Conservation (phyloP, 1,284 basidiomycete genomes). For the Porogramme epimiltina region DNA sequence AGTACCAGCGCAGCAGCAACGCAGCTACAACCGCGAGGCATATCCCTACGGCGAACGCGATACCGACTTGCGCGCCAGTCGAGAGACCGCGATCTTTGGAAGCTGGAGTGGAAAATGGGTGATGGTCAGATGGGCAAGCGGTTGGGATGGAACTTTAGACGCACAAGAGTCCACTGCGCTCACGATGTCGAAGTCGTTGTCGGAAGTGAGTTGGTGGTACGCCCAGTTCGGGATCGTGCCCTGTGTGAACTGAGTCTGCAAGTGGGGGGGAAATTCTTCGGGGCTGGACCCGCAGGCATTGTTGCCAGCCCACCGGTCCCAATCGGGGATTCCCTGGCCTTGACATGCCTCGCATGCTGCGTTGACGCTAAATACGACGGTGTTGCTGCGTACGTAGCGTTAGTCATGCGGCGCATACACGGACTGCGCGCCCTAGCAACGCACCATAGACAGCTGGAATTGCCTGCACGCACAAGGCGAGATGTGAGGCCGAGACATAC, state of each 20-base stretch:
- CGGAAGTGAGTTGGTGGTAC: constrained; percentile 8
- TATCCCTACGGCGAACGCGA: constrained; percentile 20
- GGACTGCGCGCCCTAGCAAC: neutral
- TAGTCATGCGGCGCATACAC: neutral
- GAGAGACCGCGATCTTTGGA: neutral
- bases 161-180: constrained; percentile 2
- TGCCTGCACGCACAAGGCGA: neutral
- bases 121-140: neutral
- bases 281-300: constrained; percentile 8
- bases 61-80: constrained; percentile 17
- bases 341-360: constrained; percentile 16
- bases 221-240: constrained; percentile 15
- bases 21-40: constrained; percentile 14
- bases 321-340: neutral
- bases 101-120: neutral
- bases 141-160: neutral
- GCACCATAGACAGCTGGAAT: constrained; percentile 14
- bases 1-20: constrained; percentile 11
- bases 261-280: constrained; percentile 2
- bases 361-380: constrained; percentile 17
- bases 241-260: neutral
- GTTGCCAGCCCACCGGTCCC: constrained; percentile 5
- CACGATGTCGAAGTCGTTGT: constrained; percentile 12
- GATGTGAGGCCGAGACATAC: neutral
- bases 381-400: constrained; percentile 12